Evolutionary conservation across 345 rosid genomes (phyloP).

Genomic region (Gossypium rotundifolium): DNA sequence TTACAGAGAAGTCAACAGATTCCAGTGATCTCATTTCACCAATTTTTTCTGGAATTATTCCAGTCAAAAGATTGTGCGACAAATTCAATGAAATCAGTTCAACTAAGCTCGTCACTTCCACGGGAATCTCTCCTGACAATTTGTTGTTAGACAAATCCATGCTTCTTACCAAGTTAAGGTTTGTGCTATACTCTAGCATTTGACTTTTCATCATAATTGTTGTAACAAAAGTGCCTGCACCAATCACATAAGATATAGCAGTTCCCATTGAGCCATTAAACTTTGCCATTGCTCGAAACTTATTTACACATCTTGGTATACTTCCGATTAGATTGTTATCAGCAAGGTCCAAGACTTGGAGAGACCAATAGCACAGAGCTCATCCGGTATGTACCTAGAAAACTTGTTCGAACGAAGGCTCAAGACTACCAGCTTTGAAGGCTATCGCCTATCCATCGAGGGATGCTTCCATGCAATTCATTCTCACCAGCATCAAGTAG

Average conservation of each 20-base stretch:
- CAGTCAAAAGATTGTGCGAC: constrained; percentile 7
- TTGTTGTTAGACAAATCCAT: constrained; percentile 6
- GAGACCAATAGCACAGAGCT: constrained; percentile 1
- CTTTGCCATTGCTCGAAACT: constrained; percentile 15
- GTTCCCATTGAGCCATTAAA: neutral
- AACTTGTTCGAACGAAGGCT: constrained; percentile 13
- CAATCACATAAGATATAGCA: neutral
- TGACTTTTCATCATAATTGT: neutral
- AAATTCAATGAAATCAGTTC: constrained; percentile 7
- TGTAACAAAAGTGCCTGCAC: neutral
- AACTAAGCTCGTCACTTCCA: constrained; percentile 7
- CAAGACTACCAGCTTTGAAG: neutral
- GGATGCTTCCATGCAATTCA: constrained; percentile 3
- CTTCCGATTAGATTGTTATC: constrained; percentile 5
- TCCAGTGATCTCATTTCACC: constrained; percentile 8
- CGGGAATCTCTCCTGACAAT: constrained; percentile 14
- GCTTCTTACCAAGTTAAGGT: neutral
- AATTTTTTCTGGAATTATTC: constrained; percentile 10
- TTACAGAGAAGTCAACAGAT: constrained; percentile 16
- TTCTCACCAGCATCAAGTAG: constrained; percentile 10
- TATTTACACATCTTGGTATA: constrained; percentile 15
- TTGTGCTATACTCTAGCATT: neutral
- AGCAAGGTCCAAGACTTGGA: constrained; percentile 22
- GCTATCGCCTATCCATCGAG: constrained; percentile 6
- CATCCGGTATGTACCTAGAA: constrained; percentile 10